These are phyloP conservation scores for Hygrocybe punicea DNA, from an alignment of 768 basidiomycete genomes.

Conservation along the genomic window DNA sequence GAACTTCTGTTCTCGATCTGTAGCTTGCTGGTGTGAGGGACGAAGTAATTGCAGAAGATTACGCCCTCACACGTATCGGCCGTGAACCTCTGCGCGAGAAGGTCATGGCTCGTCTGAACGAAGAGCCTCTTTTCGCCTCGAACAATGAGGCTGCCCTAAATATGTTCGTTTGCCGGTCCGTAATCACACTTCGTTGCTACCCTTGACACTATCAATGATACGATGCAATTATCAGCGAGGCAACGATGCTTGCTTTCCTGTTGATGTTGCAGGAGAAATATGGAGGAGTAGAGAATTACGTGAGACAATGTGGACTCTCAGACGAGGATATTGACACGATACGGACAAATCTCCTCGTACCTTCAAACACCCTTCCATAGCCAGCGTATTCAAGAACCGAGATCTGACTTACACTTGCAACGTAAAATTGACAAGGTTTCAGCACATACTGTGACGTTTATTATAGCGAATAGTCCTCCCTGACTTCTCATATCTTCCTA, in stretches of 20 bases:
- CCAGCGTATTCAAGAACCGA: background rate
- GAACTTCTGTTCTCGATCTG: background rate
- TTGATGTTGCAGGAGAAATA: conserved; percentile 59
- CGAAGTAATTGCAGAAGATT: conserved; percentile 64
- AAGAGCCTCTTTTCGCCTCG: conserved; percentile 69
- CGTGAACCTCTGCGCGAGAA: conserved; percentile 73
- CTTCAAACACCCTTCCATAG: conserved; percentile 20
- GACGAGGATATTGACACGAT: conserved; percentile 62
- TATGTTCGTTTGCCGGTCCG: conserved; percentile 76
- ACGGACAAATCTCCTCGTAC: conserved; percentile 52
- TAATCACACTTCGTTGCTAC: background rate
- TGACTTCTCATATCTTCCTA: conserved; percentile 14
- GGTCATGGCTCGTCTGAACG: conserved; percentile 63
- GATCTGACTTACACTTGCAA: background rate
- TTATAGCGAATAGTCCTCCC: background rate
- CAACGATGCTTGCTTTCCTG: conserved; percentile 75
- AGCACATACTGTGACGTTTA: background rate
- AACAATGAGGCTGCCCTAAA: conserved; percentile 76
- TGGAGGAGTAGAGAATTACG: conserved; percentile 64
- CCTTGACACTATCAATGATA: conserved; percentile 2
- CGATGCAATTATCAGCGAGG: conserved; percentile 42
- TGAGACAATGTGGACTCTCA: conserved; percentile 53
- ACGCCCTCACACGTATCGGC: conserved; percentile 73
- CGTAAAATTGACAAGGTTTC: background rate
- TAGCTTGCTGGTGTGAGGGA: conserved; percentile 74